Conservation (phyloP, 2,329 filamentous ascomycete species). For the Monosporascus sp. region DNA sequence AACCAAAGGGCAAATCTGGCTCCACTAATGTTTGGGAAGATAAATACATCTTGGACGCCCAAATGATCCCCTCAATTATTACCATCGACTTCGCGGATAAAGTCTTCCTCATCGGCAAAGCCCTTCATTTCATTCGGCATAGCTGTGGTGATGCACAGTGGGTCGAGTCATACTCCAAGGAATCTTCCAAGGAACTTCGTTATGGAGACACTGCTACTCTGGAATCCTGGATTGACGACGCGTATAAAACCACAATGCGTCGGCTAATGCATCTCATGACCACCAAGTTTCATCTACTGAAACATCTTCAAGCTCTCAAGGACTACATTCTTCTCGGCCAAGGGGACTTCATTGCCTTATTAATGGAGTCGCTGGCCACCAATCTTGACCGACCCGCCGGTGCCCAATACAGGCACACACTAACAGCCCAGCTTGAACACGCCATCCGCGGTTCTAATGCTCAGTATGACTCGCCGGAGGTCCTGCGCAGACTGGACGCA, state of each 20-base stretch:
- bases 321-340: constrained; percentile 92
- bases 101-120: constrained; percentile 95
- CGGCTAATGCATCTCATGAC: constrained; percentile 91
- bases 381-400: constrained; percentile 95
- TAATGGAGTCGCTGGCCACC: constrained; percentile 93
- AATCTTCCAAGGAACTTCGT: constrained; percentile 81
- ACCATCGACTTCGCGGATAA: constrained; percentile 92
- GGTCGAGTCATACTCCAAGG: constrained; percentile 94
- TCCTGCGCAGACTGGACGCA: constrained; percentile 87
- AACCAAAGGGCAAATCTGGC: constrained; percentile 46
- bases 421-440: constrained; percentile 97
- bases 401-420: constrained; percentile 90
- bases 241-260: constrained; percentile 97
- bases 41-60: constrained; percentile 81
- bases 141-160: constrained; percentile 90
- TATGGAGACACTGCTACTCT: constrained; percentile 92
- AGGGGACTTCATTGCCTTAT: constrained; percentile 91
- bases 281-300: constrained; percentile 89
- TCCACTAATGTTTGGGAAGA: constrained; percentile 96
- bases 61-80: constrained; percentile 90
- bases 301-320: constrained; percentile 87
- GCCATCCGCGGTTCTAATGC: constrained; percentile 96
- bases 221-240: constrained; percentile 90
- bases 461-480: constrained; percentile 89
- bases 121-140: constrained; percentile 95